Conservation (phyloP, 1,284 basidiomycete species). For the Pyrrhoderma lamaoense region DNA sequence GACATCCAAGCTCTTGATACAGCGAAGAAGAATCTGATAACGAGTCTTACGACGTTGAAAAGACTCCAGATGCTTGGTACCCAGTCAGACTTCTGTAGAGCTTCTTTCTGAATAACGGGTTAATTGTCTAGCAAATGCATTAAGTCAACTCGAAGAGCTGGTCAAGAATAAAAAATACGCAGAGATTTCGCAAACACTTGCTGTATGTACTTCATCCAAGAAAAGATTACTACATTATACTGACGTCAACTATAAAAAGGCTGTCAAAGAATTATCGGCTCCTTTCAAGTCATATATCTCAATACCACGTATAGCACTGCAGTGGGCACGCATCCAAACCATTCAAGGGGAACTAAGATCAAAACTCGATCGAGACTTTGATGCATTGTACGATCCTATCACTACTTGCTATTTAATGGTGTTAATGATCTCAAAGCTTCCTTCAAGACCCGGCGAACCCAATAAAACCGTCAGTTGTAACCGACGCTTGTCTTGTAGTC, state of each 20-base stretch:
- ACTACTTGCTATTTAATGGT: too few species aligned
- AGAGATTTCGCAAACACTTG: conserved; percentile 78
- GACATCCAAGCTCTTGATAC: conserved; percentile 94
- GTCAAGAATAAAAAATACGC: conserved; percentile 72
- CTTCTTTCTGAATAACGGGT: conserved; percentile 14
- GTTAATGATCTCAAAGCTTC: conserved; percentile 43
- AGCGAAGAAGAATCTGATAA: conserved; percentile 88
- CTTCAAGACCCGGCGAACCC: conserved; percentile 68
- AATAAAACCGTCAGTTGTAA: conserved; percentile 55
- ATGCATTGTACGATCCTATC: conserved; percentile 69
- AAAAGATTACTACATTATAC: conserved; percentile 2
- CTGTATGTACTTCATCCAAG: conserved; percentile 38
- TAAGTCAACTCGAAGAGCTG: conserved; percentile 75
- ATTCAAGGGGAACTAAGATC: conserved; percentile 70
- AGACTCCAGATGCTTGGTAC: conserved; percentile 90
- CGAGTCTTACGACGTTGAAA: conserved; percentile 87
- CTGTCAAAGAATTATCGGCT: conserved; percentile 77
- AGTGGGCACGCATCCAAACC: conserved; percentile 75
- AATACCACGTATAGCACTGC: conserved; percentile 67
- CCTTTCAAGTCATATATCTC: conserved; percentile 73
- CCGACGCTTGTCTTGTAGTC: conserved; percentile 76
- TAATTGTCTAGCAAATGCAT: conserved; percentile 73
- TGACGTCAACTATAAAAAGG: conserved; percentile 36
- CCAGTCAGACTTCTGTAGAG: too few species aligned
- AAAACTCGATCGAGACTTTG: conserved; percentile 83